A percentile compares a stretch with the other conserved stretches of the same genome.
Evolutionary conservation across 1,284 basidiomycete species (phyloP).

Genomic region (Tilletia walkeri): DNA sequence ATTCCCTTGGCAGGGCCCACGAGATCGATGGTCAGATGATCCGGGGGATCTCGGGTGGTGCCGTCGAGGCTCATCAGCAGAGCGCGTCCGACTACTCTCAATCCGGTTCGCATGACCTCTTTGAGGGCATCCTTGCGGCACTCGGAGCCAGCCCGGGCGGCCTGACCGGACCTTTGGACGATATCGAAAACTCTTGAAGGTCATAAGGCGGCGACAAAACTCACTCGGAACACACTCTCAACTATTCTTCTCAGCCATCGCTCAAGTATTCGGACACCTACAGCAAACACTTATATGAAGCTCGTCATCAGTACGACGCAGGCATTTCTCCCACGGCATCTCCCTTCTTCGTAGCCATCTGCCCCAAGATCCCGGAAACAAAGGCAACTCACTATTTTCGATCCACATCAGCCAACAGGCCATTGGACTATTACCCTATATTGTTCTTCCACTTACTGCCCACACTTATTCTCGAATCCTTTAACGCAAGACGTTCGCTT

Average conservation of each 20-base stretch:
- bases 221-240: not conserved
- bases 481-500: too few relatives aligned
- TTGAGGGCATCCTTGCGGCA: conserved; percentile 16
- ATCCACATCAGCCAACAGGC: too few relatives aligned
- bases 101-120: conserved; percentile 8
- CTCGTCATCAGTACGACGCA: too few relatives aligned
- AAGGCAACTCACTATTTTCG: too few relatives aligned
- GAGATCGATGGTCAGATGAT: conserved; percentile 17
- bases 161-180: not conserved
- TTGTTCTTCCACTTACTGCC: too few relatives aligned
- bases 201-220: not conserved
- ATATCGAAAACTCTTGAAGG: not conserved
- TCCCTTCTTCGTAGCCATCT: too few relatives aligned
- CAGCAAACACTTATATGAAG: too few relatives aligned
- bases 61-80: conserved; percentile 8
- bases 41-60: conserved; percentile 6
- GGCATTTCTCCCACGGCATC: too few relatives aligned
- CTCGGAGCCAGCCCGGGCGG: conserved; percentile 7
- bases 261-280: too few relatives aligned
- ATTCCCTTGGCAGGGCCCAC: not conserved
- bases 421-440: too few relatives aligned
- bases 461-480: too few relatives aligned
- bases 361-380: too few relatives aligned
- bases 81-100: conserved; percentile 2
- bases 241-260: not conserved